Conservation (phyloP, 257 asterid genomes). For the Solanum medicagineum region DNA sequence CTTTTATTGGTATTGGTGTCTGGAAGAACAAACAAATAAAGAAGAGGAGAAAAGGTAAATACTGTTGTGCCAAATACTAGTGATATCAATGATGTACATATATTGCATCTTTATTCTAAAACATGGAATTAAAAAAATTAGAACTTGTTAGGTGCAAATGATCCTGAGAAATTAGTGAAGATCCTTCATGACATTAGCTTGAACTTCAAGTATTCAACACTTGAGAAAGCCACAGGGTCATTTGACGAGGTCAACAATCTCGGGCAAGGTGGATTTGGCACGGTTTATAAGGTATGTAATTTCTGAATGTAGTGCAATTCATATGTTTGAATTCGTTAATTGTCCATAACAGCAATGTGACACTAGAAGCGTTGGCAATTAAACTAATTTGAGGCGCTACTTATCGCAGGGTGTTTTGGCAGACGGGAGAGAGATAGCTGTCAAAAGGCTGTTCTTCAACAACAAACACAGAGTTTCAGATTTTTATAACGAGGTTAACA, state of each 20-base stretch:
- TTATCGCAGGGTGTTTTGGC: slow-evolving; percentile 11
- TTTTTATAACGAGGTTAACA: slow-evolving; percentile 19
- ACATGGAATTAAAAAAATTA: background rate
- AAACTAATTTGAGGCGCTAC: background rate
- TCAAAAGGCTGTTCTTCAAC: slow-evolving; percentile 17
- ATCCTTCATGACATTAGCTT: slow-evolving; percentile 13
- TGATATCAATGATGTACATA: background rate
- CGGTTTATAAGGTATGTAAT: slow-evolving; percentile 16
- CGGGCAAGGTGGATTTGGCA: slow-evolving; percentile 29
- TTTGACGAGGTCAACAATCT: slow-evolving; percentile 21
- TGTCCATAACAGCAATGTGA: background rate
- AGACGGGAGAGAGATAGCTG: slow-evolving; percentile 25
- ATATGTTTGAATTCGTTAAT: too few relatives aligned
- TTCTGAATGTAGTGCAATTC: background rate
- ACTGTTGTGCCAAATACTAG: background rate
- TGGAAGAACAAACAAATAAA: slow-evolving; percentile 3
- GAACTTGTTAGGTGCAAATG: slow-evolving; percentile 4
- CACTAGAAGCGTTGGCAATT: background rate
- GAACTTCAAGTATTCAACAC: slow-evolving; percentile 20
- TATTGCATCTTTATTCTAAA: background rate
- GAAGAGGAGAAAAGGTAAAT: slow-evolving; percentile 17
- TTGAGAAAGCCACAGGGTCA: slow-evolving; percentile 20
- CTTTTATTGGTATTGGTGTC: background rate
- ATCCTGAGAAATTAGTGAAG: slow-evolving; percentile 10
- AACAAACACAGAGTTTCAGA: slow-evolving; percentile 4